These are phyloP conservation scores for Cladosporium phlei DNA, from an alignment of 2,329 filamentous ascomycete species.

Conservation along the genomic window DNA sequence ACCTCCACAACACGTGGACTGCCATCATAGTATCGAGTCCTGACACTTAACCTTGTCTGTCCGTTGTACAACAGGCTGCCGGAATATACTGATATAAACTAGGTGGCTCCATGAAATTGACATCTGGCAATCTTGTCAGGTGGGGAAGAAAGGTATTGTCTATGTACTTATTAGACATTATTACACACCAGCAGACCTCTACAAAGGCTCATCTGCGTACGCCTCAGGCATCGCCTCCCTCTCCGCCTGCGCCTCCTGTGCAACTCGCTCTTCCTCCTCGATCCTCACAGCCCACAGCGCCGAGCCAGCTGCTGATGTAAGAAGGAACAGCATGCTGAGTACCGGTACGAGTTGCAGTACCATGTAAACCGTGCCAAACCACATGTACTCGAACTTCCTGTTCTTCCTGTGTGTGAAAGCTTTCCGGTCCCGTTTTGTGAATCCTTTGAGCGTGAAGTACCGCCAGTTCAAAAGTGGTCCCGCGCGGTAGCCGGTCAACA, in stretches of 20 bases:
- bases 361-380: slow-evolving; percentile 86
- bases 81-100: too few relatives aligned
- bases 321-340: slow-evolving; percentile 86
- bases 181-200: too few relatives aligned
- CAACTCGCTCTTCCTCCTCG: slow-evolving; percentile 9
- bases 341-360: slow-evolving; percentile 81
- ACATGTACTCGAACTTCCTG: slow-evolving; percentile 77
- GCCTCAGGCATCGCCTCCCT: slow-evolving; percentile 9
- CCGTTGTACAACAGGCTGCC: too few relatives aligned
- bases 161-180: too few relatives aligned
- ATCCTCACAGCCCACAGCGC: slow-evolving; percentile 62
- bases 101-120: too few relatives aligned
- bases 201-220: slow-evolving; percentile 8
- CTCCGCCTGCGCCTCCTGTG: slow-evolving; percentile 1
- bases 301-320: slow-evolving; percentile 79
- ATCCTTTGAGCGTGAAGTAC: slow-evolving; percentile 75
- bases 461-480: slow-evolving; percentile 88
- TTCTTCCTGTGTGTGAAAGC: slow-evolving; percentile 58
- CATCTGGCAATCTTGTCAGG: too few relatives aligned
- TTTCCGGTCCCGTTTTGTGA: slow-evolving; percentile 69
- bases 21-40: too few relatives aligned
- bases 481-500: slow-evolving; percentile 80
- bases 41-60: too few relatives aligned
- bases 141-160: too few relatives aligned
- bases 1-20: too few relatives aligned